Evolutionary conservation across 768 basidiomycete species (phyloP).

Genomic region (Neoboletus brunneissimus): DNA sequence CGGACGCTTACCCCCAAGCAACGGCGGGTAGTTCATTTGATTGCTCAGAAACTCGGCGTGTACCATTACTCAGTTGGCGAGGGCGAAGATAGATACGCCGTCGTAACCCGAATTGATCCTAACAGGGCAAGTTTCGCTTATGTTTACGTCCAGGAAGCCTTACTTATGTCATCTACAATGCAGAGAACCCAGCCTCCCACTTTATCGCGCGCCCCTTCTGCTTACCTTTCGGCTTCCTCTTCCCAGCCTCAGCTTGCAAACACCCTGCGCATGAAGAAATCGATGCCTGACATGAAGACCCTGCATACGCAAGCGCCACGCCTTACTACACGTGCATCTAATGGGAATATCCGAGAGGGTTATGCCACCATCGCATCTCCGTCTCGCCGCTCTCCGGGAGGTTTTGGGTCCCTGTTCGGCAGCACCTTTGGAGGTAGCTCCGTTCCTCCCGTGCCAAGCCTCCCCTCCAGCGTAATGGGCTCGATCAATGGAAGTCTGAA

Average conservation of each 20-base stretch:
- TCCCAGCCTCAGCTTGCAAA: constrained; percentile 41
- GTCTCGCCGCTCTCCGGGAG: constrained; percentile 70
- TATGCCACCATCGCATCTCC: constrained; percentile 86
- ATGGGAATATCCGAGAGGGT: constrained; percentile 83
- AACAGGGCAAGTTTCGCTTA: constrained; percentile 56
- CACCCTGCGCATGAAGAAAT: constrained; percentile 88
- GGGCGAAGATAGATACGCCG: constrained; percentile 89
- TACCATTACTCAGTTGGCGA: constrained; percentile 93
- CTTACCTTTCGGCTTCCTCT: constrained; percentile 63
- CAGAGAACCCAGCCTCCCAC: constrained; percentile 51
- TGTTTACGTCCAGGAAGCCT: constrained; percentile 13
- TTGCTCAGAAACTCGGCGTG: constrained; percentile 94
- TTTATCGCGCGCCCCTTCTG: constrained; percentile 77
- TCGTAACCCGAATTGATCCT: constrained; percentile 88
- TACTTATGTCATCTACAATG: constrained; percentile 15
- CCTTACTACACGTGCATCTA: constrained; percentile 75
- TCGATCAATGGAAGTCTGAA: constrained; percentile 43
- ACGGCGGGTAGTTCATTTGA: constrained; percentile 88
- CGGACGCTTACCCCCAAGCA: constrained; percentile 80
- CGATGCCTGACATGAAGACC: constrained; percentile 97
- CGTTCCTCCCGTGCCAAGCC: constrained; percentile 76
- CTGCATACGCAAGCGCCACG: constrained; percentile 77
- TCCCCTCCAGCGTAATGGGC: constrained; percentile 56
- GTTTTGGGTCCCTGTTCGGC: constrained; percentile 70
- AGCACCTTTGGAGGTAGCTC: constrained; percentile 36